Base-by-base conservation (phyloP, 108 stramenopile species). In the Ochromonas danica region DNA sequence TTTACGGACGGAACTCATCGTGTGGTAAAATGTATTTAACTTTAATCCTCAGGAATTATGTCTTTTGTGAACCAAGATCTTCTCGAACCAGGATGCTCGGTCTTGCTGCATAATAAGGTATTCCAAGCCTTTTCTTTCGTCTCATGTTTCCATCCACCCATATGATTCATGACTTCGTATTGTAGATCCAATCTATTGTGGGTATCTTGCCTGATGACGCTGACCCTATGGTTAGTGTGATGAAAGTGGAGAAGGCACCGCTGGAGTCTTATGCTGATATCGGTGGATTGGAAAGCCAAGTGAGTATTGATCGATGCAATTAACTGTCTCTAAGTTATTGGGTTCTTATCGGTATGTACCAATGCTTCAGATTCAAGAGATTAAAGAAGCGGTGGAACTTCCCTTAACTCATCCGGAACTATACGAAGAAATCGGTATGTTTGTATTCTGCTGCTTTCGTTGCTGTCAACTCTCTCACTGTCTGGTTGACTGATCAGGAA, bases 171-270 rank as follows among this genome's bases (percentile, higher is more conserved):
- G 6, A 51, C 22, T 51, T 57, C 14, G n/a, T n/a, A 6, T 2
- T 30, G 28, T 43, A 84, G 83, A 94, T 95, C 70, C 94, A 94
- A 91, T 91, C 91, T 63, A 94, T 99, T 63, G 96, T 99, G 3
- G 98, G 97, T 1, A 95, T 98, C 43, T 85, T 99, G n/a, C 80
- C 89, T 40, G 98, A 99, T 82, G 96, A 99, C 79, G 87, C 93
- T 0, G 98, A 99, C 86, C 96, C 98, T 42, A 94, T 97, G 93
- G 98, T 99, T 10, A 85, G 87, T 10, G 95, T 97, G 65, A 99
- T 99, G 98, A 98, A 99, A 91, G 98, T 99, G 2, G 98, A 99
- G 78, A 97, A 98, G 89, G 96, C 96, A 0, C 98, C 98, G 17
- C 80, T 94, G 33, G 98, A 99, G 81, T 91, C 91, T 57, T 99